These are phyloP conservation scores for Gracilaria vermiculophylla DNA, from an alignment of 23 red algal species.

Conservation along the genomic window DNA sequence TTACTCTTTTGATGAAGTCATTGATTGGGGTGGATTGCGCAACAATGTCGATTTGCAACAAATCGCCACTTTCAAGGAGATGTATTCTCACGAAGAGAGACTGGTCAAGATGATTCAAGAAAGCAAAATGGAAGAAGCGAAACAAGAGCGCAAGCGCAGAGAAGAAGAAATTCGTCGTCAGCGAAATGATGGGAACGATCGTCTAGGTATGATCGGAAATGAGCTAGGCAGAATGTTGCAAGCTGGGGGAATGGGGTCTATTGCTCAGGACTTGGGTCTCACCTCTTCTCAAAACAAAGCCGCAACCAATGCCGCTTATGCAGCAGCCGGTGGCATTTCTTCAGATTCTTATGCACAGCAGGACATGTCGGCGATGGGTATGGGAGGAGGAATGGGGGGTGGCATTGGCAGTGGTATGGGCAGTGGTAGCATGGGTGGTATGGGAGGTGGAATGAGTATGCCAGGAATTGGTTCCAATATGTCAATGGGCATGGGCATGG, in stretches of 20 bases:
- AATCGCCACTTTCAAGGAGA: conserved; percentile 84
- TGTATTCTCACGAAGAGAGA: conserved; percentile 98
- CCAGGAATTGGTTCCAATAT: conserved; percentile 12
- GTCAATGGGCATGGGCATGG: conserved; percentile 38
- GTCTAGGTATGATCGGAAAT: conserved; percentile 67
- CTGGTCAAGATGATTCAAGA: conserved; percentile 98
- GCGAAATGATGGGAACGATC: conserved; percentile 64
- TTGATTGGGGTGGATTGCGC: conserved; percentile 93
- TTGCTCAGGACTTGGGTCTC: conserved; percentile 78
- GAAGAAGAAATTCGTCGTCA: conserved; percentile 78
- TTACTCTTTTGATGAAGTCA: conserved; percentile 96
- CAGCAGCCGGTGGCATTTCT: conserved; percentile 72
- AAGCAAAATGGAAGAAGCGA: conserved; percentile 96
- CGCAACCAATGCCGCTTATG: conserved; percentile 51
- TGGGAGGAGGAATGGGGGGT: conserved; percentile 43
- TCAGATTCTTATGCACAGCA: conserved; percentile 56
- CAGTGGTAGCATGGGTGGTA: background rate
- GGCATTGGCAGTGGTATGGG: conserved; percentile 15
- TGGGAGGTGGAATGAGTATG: conserved; percentile 22
- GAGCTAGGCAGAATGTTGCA: conserved; percentile 78
- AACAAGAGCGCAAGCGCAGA: conserved; percentile 77
- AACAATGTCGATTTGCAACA: conserved; percentile 83
- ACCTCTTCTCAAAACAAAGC: conserved; percentile 37
- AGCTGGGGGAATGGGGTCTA: conserved; percentile 62
- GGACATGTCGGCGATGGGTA: conserved; percentile 4